phyloP scores from a whole-genome alignment of 2,329 filamentous ascomycete genomes.

The Fusarium buharicum region DNA sequence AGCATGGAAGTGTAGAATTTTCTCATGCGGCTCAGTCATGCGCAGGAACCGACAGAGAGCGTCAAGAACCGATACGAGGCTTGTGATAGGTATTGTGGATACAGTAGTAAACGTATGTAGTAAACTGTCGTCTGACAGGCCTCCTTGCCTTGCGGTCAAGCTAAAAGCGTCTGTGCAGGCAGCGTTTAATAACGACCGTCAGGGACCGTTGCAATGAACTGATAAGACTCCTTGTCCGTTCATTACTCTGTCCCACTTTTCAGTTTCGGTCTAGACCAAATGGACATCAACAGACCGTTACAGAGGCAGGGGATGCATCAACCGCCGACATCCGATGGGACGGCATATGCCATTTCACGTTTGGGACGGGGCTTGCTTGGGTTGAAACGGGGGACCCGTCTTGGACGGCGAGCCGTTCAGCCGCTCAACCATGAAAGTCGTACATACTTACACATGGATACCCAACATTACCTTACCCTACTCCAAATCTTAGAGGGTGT shows the following conservation, averaged over 20 bases:
- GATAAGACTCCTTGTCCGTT: conserved; percentile 28
- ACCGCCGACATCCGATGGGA: conserved; percentile 9
- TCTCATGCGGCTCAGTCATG: conserved; percentile 10
- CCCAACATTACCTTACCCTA: neutral
- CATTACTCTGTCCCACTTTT: conserved; percentile 28
- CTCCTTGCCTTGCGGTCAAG: neutral
- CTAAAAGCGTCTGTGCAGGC: neutral
- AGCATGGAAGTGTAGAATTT: conserved; percentile 17
- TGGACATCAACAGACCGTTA: conserved; percentile 18
- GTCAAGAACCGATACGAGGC: conserved; percentile 26
- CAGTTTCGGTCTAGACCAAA: conserved; percentile 30
- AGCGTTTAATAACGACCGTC: conserved; percentile 31
- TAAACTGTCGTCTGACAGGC: conserved; percentile 11
- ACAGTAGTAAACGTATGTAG: conserved; percentile 19
- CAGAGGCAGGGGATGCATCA: conserved; percentile 12
- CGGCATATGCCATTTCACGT: conserved; percentile 21
- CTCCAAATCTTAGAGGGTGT: neutral
- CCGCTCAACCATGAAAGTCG: neutral
- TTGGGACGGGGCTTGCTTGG: conserved; percentile 24
- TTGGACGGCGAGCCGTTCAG: neutral
- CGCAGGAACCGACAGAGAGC: conserved; percentile 20
- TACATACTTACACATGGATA: too few relatives aligned
- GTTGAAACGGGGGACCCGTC: conserved; percentile 9
- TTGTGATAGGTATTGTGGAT: conserved; percentile 26
- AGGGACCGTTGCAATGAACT: conserved; percentile 25